phyloP scores from a whole-genome alignment of 2,329 filamentous ascomycete genomes.

The Alternaria brassicae region DNA sequence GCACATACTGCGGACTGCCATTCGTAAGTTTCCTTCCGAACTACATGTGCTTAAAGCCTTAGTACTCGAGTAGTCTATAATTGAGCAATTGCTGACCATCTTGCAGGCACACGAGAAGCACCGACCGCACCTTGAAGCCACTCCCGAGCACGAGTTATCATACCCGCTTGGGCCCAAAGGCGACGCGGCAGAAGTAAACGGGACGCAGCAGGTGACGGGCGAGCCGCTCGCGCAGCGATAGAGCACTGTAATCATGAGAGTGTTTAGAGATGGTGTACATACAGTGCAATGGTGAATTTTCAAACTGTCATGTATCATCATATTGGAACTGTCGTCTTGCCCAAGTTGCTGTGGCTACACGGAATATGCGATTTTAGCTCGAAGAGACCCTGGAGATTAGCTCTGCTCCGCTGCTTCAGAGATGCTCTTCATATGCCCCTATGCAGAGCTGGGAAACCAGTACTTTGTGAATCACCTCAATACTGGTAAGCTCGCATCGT shows the following conservation, averaged over 20 bases:
- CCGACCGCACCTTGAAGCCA: conserved; percentile 81
- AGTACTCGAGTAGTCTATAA: neutral
- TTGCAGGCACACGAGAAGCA: conserved; percentile 86
- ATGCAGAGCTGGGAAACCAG: neutral
- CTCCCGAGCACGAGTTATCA: conserved; percentile 76
- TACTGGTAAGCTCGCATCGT: neutral
- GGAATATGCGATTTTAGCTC: neutral
- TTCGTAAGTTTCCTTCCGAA: conserved; percentile 70
- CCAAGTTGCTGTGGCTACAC: neutral
- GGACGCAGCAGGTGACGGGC: conserved; percentile 65
- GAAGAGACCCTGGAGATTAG: neutral
- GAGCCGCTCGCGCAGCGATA: conserved; percentile 67
- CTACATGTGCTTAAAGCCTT: neutral
- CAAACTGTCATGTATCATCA: neutral
- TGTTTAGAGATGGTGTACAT: conserved; percentile 28
- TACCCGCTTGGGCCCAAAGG: conserved; percentile 77
- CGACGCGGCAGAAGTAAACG: conserved; percentile 65
- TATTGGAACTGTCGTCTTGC: neutral
- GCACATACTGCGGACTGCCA: conserved; percentile 91
- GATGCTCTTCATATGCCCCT: neutral
- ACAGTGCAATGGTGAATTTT: conserved; percentile 21
- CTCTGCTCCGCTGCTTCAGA: neutral
- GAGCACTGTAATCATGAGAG: neutral
- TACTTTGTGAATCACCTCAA: neutral
- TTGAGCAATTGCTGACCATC: conserved; percentile 16